Evolutionary conservation across 2,329 filamentous ascomycete species (phyloP), one percentile per base, ranked within the genome.

Genomic region (Neopestalotiopsis rosae): DNA sequence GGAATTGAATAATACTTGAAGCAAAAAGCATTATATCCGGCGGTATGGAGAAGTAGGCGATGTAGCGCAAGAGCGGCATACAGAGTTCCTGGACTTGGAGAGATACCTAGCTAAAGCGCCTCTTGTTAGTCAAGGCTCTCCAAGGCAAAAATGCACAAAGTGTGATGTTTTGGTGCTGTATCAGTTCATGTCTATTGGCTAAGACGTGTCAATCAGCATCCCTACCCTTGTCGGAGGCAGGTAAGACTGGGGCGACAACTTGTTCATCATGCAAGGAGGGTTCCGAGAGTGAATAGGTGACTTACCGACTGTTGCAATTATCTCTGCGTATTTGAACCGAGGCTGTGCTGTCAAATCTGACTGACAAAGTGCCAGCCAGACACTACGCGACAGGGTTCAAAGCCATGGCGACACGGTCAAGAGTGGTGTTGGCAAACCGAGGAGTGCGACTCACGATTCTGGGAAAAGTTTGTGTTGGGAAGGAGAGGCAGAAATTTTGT

Each of bases 211-310:
- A 79, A 83, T 88, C 86, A 88, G 85, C 86, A 88, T 83, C 28
- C 70, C 75, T 76, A 77, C 70, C 74, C 71, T 74, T 71, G 76
- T 67, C 65, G 56, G 65, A 67, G 74, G 75, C 68, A 68, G 79
- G 74, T 88, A 86, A 84, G 86, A 85, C 86, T 87, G 86, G 86
- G 86, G 86, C 86, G 86, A 88, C 86, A 86, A 81, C 78, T 78
- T 81, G 79, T 81, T 88, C 86, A 88, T 88, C 86, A 88, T 84
- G 69, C 70, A 74, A 74, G 56, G 62, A 66, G 30, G 30, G 14
- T 62, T 14, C 14, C 6, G 13, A 30, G 13, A 28, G 59, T 20
- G 34, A 40, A 62, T 38, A 40, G 12, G 32, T 42, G 59, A 62
- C 59, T 12, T 62, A 62, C 59, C 34, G 45, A 52, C n/a, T n/a